phyloP scores from a whole-genome alignment of 306 rosid species.

The Parietaria judaica region DNA sequence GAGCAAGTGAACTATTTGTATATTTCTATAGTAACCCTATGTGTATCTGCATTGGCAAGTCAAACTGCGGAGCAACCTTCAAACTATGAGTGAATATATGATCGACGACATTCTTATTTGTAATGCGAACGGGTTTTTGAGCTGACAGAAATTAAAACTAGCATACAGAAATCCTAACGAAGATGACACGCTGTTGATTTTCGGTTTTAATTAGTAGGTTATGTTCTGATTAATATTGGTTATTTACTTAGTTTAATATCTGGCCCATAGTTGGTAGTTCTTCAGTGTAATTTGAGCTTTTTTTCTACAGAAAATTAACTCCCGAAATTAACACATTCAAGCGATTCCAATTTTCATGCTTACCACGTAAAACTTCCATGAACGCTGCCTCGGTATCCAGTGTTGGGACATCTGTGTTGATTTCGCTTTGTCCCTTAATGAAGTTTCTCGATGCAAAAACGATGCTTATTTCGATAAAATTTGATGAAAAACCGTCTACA shows the following conservation, averaged over 20 bases:
- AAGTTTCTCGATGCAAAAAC: not conserved
- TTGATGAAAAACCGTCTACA: conserved; percentile 41
- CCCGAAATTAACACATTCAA: no score
- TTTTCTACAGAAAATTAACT: no score
- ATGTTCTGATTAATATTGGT: no score
- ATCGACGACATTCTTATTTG: conserved; percentile 62
- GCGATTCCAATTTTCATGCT: conserved; percentile 19
- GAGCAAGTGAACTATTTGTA: no score
- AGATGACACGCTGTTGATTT: not conserved
- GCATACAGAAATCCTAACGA: not conserved
- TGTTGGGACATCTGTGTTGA: conserved; percentile 47
- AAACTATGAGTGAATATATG: conserved; percentile 60
- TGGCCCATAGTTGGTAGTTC: no score
- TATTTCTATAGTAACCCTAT: conserved; percentile 46
- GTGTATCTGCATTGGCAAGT: conserved; percentile 93
- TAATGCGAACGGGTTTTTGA: conserved; percentile 50
- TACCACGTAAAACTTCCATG: conserved; percentile 40
- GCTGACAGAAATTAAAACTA: conserved; percentile 25
- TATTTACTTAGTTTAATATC: no score
- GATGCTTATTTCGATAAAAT: conserved; percentile 69
- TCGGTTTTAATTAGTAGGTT: no score
- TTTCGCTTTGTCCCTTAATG: conserved; percentile 10
- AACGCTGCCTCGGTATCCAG: conserved; percentile 72
- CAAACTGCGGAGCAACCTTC: conserved; percentile 65
- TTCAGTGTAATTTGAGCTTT: no score